Percentiles rank a stretch among this genome's conserved stretches.
phyloP scores from a whole-genome alignment of 163 green algal genomes.

The Prototheca cutis region DNA sequence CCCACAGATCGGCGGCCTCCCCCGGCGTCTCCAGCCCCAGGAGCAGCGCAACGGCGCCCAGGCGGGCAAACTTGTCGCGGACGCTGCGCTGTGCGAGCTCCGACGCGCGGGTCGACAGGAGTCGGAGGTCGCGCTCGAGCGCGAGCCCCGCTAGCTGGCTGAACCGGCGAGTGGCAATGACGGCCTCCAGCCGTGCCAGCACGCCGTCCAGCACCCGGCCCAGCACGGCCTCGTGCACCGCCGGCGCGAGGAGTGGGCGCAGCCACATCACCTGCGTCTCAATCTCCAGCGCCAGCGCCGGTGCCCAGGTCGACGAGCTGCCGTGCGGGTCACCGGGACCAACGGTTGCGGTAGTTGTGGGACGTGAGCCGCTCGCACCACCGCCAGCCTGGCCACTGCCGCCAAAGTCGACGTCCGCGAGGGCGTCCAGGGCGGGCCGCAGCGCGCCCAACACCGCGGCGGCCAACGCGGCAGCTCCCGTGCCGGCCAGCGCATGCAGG shows the following conservation, averaged over 20 bases:
- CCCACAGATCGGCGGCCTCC: slow-evolving; percentile 85
- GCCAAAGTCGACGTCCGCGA: slow-evolving; percentile 32
- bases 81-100: slow-evolving; percentile 69
- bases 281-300: slow-evolving; percentile 29
- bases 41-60: slow-evolving; percentile 45
- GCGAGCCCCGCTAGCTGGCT: slow-evolving; percentile 89
- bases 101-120: slow-evolving; percentile 36
- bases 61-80: slow-evolving; percentile 81
- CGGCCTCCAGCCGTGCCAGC: slow-evolving; percentile 56
- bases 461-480: slow-evolving; percentile 58
- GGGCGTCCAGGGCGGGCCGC: slow-evolving; percentile 60
- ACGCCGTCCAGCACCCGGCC: slow-evolving; percentile 18
- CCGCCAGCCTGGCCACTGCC: no score
- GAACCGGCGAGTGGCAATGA: slow-evolving; percentile 47
- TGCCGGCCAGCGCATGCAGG: slow-evolving; percentile 41
- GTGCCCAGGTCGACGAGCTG: slow-evolving; percentile 59
- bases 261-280: slow-evolving; percentile 31
- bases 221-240: background rate
- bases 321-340: no score
- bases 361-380: no score
- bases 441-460: slow-evolving; percentile 51
- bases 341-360: no score
- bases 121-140: slow-evolving; percentile 75
- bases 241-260: background rate
- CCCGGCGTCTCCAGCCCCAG: slow-evolving; percentile 38